Percentiles rank a stretch among this genome's conserved stretches.
Evolutionary conservation across 768 basidiomycete genomes (phyloP).

Genomic region (Mycena kentingensis): DNA sequence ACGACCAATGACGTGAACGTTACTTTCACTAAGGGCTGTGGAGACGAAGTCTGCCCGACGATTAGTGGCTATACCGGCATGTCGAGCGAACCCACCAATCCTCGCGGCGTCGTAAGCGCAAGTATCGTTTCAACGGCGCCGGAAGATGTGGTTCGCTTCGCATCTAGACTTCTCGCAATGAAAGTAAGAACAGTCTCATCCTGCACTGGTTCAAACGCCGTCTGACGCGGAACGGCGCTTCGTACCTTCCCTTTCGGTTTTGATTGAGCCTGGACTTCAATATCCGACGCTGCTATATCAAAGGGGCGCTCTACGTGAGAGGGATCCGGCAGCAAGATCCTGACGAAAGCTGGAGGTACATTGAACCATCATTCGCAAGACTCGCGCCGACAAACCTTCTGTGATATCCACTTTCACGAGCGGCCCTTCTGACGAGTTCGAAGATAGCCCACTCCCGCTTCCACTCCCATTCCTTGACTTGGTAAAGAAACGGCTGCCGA

Average conservation of each 20-base stretch:
- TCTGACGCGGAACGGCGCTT: constrained; percentile 13
- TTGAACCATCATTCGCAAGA: background rate
- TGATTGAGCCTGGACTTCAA: constrained; percentile 64
- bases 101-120: constrained; percentile 55
- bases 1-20: constrained; percentile 67
- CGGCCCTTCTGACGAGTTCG: constrained; percentile 34
- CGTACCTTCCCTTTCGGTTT: constrained; percentile 73
- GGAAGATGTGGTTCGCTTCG: constrained; percentile 48
- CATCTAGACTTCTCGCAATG: constrained; percentile 59
- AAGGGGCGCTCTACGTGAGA: constrained; percentile 45
- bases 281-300: constrained; percentile 59
- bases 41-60: constrained; percentile 40
- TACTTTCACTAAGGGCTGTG: constrained; percentile 59
- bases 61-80: constrained; percentile 6
- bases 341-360: constrained; percentile 23
- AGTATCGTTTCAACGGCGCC: constrained; percentile 47
- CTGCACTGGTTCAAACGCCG: constrained; percentile 41
- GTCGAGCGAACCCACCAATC: constrained; percentile 49
- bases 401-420: constrained; percentile 51
- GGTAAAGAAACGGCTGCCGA: constrained; percentile 79
- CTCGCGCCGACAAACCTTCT: constrained; percentile 40
- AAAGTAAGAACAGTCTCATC: constrained; percentile 71
- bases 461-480: constrained; percentile 50
- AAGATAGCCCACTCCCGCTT: constrained; percentile 40
- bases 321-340: constrained; percentile 26